Conservation (phyloP, 78 protist genomes). For the Dictyostelium brefeldianum region DNA sequence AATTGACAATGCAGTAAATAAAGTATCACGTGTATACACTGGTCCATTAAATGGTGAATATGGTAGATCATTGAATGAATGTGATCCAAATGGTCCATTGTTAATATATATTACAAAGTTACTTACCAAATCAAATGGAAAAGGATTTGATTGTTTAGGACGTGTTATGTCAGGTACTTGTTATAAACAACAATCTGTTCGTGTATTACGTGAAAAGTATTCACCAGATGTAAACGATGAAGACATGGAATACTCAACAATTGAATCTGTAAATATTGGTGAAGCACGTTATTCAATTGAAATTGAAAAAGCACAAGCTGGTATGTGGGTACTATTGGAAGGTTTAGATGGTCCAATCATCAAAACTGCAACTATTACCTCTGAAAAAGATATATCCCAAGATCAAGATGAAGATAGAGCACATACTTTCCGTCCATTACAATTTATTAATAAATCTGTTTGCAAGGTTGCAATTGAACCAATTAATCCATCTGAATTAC, state of each 20-base stretch:
- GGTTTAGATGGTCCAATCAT: conserved; percentile 94
- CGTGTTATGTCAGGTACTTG: conserved; percentile 93
- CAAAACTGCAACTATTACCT: conserved; percentile 93
- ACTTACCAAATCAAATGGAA: conserved; percentile 69
- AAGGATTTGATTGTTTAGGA: conserved; percentile 90
- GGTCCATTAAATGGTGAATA: conserved; percentile 83
- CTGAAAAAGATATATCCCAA: background rate
- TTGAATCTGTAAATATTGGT: conserved; percentile 75
- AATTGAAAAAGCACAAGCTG: conserved; percentile 90
- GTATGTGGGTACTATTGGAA: conserved; percentile 95
- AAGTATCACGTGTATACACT: conserved; percentile 82
- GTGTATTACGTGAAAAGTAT: conserved; percentile 97
- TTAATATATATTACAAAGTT: conserved; percentile 91
- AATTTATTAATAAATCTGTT: conserved; percentile 83
- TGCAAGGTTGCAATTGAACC: conserved; percentile 98
- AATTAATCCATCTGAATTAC: conserved; percentile 97
- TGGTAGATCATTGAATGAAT: conserved; percentile 82
- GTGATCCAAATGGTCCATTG: conserved; percentile 94
- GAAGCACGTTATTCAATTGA: conserved; percentile 91
- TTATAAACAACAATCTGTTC: conserved; percentile 41
- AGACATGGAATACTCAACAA: conserved; percentile 82
- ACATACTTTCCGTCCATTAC: conserved; percentile 80
- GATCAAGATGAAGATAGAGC: conserved; percentile 3
- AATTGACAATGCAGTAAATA: conserved; percentile 50
- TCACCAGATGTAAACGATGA: conserved; percentile 95